Base-by-base conservation (phyloP, 805 yeast species). In the Candida caryicola region DNA sequence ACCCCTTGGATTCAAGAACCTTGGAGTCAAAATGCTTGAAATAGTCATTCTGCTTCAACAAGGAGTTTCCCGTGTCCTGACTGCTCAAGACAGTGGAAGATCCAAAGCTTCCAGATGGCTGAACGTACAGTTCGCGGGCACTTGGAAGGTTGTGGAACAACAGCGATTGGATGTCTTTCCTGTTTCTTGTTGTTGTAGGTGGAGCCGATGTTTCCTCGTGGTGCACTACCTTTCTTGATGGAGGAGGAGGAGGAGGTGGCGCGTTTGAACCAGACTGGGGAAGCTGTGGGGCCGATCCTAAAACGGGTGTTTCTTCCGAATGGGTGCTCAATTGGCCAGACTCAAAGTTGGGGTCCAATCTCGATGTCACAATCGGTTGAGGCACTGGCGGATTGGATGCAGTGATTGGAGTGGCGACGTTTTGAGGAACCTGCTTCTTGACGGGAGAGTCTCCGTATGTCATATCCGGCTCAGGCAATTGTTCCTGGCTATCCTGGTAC, bases 191-290 rank as follows among this genome's bases (percentile, higher is more conserved):
- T 7, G 25, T 21, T 7, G 25, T 21, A 14, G 28, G 31, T 17
- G 37, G 28, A 7, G 23, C 34, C 2, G 38, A n/a, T 2, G 31
- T n/a, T 14, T 23, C 33, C 13, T 37, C 37, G 41, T 60, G 64
- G 43, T 68, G 59, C 3, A 57, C 57, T 10, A 66, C 69, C 50
- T 75, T 77, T 55, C 82, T 70, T 2, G 81, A 64, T 27, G 81
- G 82, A 14, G 82, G 83, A 26, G 79, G 76, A 3, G 74, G 72
- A 4, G 82, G 82, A 29, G 64, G 64, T n/a, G n/a, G n/a, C n/a
- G n/a, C n/a, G n/a, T n/a, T n/a, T n/a, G n/a, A n/a, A 27, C 59
- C 59, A 33, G n/a, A n/a, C 10, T 7, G 9, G 10, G 25, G 25
- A 21, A 21, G 25, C 54, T n/a, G n/a, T n/a, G n/a, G n/a, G 59